Percentiles rank a stretch among this genome's conserved stretches.
Evolutionary conservation across 2,329 filamentous ascomycete species (phyloP).

Genomic region (Alternaria consortialis): DNA sequence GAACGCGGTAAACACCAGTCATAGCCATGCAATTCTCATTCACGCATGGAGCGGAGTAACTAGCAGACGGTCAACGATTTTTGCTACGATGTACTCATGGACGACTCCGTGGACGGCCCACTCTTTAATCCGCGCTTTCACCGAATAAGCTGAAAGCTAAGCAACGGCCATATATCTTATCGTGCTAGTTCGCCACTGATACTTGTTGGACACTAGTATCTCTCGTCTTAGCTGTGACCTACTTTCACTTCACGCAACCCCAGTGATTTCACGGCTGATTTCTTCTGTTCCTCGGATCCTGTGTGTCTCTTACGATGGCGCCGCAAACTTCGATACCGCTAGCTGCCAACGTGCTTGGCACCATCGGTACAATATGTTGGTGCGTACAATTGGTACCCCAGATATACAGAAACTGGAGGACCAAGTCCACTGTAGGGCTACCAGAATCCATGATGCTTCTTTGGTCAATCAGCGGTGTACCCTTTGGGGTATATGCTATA

Average conservation of each 20-base stretch:
- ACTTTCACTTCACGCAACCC: background rate
- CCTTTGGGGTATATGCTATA: conserved; percentile 68
- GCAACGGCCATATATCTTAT: background rate
- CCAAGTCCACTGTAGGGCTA: conserved; percentile 70
- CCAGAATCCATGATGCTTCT: conserved; percentile 75
- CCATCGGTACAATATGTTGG: conserved; percentile 63
- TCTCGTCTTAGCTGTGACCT: background rate
- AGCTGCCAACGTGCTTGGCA: conserved; percentile 67
- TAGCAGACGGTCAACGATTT: background rate
- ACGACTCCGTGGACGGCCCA: background rate
- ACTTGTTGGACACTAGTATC: background rate
- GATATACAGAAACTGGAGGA: conserved; percentile 71
- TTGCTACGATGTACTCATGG: background rate
- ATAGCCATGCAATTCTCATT: background rate
- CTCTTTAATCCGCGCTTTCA: background rate
- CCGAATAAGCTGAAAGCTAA: background rate
- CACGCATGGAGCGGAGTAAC: background rate
- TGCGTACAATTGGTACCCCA: conserved; percentile 54
- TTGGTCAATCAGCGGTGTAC: conserved; percentile 72
- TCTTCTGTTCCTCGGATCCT: background rate
- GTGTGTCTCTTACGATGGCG: conserved; percentile 23
- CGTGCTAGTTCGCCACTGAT: conserved; percentile 1
- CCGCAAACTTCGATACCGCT: conserved; percentile 52
- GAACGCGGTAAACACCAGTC: background rate
- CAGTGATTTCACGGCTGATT: background rate